phyloP scores from a whole-genome alignment of 2,329 filamentous ascomycete genomes.

The Xylaria sp. region DNA sequence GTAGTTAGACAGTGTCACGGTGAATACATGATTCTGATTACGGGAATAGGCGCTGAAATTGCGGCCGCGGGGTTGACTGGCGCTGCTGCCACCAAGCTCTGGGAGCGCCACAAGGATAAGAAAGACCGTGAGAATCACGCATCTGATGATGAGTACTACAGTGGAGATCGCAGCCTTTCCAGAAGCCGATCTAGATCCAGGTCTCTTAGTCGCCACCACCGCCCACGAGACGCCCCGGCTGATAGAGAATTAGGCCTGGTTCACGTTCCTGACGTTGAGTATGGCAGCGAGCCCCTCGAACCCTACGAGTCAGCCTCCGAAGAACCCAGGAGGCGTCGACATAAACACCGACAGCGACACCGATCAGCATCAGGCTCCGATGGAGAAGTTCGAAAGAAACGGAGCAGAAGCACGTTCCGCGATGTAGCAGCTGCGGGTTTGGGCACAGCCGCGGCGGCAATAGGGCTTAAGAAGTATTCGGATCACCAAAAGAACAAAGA shows the following conservation, averaged over 20 bases:
- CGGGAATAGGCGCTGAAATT: slow-evolving; percentile 62
- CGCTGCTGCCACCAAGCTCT: slow-evolving; percentile 70
- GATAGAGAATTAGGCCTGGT: slow-evolving; percentile 74
- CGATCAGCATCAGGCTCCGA: slow-evolving; percentile 51
- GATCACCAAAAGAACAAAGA: slow-evolving; percentile 60
- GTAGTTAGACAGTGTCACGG: slow-evolving; percentile 23
- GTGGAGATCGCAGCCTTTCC: slow-evolving; percentile 62
- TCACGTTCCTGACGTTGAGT: slow-evolving; percentile 63
- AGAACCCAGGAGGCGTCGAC: slow-evolving; percentile 54
- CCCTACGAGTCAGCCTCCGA: slow-evolving; percentile 63
- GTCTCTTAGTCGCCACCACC: slow-evolving; percentile 55
- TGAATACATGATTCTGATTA: slow-evolving; percentile 31
- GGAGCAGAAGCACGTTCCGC: slow-evolving; percentile 66
- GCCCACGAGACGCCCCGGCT: slow-evolving; percentile 63
- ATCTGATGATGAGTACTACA: slow-evolving; percentile 51
- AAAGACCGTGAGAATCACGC: slow-evolving; percentile 60
- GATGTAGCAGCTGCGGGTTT: slow-evolving; percentile 66
- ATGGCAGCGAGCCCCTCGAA: slow-evolving; percentile 68
- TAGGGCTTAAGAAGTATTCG: slow-evolving; percentile 71
- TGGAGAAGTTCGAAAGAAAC: slow-evolving; percentile 56
- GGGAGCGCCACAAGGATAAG: slow-evolving; percentile 70
- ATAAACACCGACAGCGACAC: slow-evolving; percentile 54
- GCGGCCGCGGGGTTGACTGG: slow-evolving; percentile 69
- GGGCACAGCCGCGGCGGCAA: slow-evolving; percentile 69
- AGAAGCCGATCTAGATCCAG: slow-evolving; percentile 51